Base-by-base conservation (phyloP, 75 land plant genomes). In the Isoetes taiwanensis region DNA sequence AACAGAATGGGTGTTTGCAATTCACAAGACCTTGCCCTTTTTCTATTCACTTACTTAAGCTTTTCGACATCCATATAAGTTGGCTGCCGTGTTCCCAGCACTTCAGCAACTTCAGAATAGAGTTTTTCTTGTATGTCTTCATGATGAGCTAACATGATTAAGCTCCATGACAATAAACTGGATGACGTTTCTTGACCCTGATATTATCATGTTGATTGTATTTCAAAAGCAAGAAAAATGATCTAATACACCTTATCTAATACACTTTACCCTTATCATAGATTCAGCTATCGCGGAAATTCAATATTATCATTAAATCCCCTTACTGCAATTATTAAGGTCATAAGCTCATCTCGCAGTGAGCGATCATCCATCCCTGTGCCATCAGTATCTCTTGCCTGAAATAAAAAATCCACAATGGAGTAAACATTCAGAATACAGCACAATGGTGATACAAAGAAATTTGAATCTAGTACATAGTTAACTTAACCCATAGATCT, bases 171-270 rank as follows among this genome's bases (percentile, higher is more conserved):
- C 16, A 63, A 55, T 52, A 69, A 33, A 41, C 62, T 69, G 14
- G 72, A 60, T 19, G 72, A 63, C 0, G 72, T 69, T 28, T 69
- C 72, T 28, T 69, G 72, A 23, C 72, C 72, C 72, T 69, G 60
- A n/a, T n/a, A n/a, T n/a, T n/a, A n/a, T n/a, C n/a, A n/a, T n/a
- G n/a, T n/a, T n/a, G n/a, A n/a, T n/a, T n/a, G n/a, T n/a, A n/a
- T n/a, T n/a, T n/a, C n/a, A n/a, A n/a, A n/a, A n/a, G n/a, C 39
- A 37, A 37, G 39, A 37, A 37, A 37, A n/a, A 37, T 10, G 39
- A 10, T 37, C 14, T 37, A 37, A 14, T 10, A 37, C 9, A 10
- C 9, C 39, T 37, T 10, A 9, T 10, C 9, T 37, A 37, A 9
- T 10, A 14, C 14, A 37, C 39, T 10, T 10, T 10, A 14, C 39